Conservation (phyloP, 768 basidiomycete species). For the Lanmaoa rubissima region DNA sequence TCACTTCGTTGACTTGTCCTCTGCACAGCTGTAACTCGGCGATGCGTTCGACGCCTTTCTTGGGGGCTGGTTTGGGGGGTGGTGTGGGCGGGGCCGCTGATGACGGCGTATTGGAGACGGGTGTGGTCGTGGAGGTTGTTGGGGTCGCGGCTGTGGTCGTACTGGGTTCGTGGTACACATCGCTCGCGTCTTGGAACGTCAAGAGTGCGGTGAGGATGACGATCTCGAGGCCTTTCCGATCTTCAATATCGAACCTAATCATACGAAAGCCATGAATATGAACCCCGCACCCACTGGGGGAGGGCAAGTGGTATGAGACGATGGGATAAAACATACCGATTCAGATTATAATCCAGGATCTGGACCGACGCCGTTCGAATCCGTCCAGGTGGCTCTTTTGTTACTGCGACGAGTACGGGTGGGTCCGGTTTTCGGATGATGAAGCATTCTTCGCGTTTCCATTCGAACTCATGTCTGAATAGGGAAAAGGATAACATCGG, state of each 20-base stretch:
- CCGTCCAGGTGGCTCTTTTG: constrained; percentile 68
- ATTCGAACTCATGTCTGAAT: constrained; percentile 76
- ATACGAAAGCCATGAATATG: background rate
- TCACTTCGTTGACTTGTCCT: constrained; percentile 75
- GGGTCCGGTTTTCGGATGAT: constrained; percentile 85
- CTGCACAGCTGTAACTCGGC: constrained; percentile 65
- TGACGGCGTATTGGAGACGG: background rate
- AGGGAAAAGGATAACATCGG: background rate
- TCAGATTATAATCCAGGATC: constrained; percentile 82
- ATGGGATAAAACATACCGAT: constrained; percentile 45
- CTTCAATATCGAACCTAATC: constrained; percentile 75
- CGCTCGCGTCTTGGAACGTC: constrained; percentile 73
- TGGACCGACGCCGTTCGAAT: constrained; percentile 67
- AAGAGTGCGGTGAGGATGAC: constrained; percentile 72
- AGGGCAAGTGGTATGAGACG: background rate
- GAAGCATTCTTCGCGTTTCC: constrained; percentile 82
- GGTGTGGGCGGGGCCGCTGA: constrained; percentile 35
- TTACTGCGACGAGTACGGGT: constrained; percentile 79
- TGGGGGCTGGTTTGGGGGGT: constrained; percentile 63
- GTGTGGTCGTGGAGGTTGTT: background rate
- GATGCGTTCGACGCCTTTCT: constrained; percentile 65
- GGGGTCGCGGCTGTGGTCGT: constrained; percentile 8
- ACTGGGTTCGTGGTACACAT: constrained; percentile 45
- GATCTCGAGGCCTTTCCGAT: constrained; percentile 84
- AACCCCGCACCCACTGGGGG: background rate